Base-by-base conservation (phyloP, 192 early-diverging fungal genomes). In the Physocladia obscura region DNA sequence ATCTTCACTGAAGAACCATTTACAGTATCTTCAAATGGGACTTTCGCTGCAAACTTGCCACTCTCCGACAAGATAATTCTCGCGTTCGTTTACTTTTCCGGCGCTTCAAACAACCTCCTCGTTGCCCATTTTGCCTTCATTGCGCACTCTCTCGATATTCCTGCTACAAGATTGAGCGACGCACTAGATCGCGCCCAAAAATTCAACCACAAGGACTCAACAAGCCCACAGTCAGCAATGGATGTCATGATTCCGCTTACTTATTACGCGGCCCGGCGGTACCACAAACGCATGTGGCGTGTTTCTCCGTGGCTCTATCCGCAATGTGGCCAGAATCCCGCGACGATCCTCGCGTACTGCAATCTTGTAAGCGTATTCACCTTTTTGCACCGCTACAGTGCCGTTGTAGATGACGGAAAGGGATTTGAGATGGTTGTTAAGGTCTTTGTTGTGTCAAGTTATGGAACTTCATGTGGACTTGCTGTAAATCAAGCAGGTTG, bases 301-400 rank as follows among this genome's bases (percentile, higher is more conserved):
- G 4, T 59, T 5, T 4, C 15, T 27, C 57, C 29, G 15, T 59
- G 6, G 6, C 52, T 54, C 24, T 11, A 6, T 19, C 6, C 5
- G 6, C n/a, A n/a, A n/a, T n/a, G n/a, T n/a, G 8, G 6, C 6
- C 24, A 15, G 6, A 59, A 27, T 11, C 57, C 57, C 4, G 26
- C 57, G 29, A 59, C 57, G 4, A 22, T 22, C 6, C 13, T 59
- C 27, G 24, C 29, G 29, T 59, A 32, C 13, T 8, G 6, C 8
- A 27, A 6, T 11, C 26, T 54, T 8, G 29, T 29, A 5, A 15
- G 29, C 15, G 4, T 27, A 4, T 32, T 59, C 13, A 54, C 52
- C 13, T 54, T 54, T 8, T 27, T 54, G 15, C 57, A 59, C 29
- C 57, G 57, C 29, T 59, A 32, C 57, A 24, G n/a, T 26, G 57